phyloP scores from a whole-genome alignment of 148 eudicot genomes.

The Camellia lanceoleosa region DNA sequence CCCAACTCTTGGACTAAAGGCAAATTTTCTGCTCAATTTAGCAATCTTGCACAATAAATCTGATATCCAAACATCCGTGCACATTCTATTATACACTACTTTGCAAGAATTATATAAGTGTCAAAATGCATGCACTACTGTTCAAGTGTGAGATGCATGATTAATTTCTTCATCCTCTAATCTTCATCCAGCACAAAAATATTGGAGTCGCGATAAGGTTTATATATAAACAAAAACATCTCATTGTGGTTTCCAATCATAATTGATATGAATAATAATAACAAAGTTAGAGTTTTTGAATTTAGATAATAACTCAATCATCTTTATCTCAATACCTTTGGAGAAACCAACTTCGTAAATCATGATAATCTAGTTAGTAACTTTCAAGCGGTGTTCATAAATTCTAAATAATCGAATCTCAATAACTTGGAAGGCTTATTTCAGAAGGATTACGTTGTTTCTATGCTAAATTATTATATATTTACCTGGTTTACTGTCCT shows the following conservation, averaged over 20 bases:
- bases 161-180: neutral
- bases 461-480: neutral
- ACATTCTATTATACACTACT: neutral
- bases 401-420: neutral
- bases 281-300: neutral
- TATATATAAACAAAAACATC: neutral
- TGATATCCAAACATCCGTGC: neutral
- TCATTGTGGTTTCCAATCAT: neutral
- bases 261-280: neutral
- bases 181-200: neutral
- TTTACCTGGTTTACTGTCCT: neutral
- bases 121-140: neutral
- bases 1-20: neutral
- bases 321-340: neutral
- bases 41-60: neutral
- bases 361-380: neutral
- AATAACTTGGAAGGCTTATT: neutral
- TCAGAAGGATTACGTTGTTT: neutral
- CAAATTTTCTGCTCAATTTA: neutral
- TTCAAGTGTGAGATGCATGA: neutral
- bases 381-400: neutral
- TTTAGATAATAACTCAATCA: neutral
- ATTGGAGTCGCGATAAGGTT: neutral
- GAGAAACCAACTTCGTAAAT: neutral
- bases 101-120: neutral